Conservation (phyloP, 495 filamentous ascomycete species). For the Aspergillus nidulans region DNA sequence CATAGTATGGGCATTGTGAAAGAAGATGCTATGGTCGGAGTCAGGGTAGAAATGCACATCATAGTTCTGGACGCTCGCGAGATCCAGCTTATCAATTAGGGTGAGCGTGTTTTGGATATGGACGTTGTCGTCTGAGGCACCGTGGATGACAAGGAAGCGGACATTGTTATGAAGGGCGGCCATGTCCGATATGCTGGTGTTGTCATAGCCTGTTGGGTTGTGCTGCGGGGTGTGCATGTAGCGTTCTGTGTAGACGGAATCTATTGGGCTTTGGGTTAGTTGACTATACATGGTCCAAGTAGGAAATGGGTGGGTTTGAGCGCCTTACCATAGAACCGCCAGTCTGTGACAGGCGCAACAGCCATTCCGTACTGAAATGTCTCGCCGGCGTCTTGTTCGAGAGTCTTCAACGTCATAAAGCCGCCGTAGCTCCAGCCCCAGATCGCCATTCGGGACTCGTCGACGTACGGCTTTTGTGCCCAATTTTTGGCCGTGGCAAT, state of each 20-base stretch:
- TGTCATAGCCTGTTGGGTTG: slow-evolving; percentile 73
- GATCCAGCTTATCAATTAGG: slow-evolving; percentile 80
- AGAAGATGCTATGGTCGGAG: slow-evolving; percentile 91
- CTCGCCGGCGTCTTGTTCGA: slow-evolving; percentile 81
- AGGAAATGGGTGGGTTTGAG: background rate
- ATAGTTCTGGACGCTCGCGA: slow-evolving; percentile 85
- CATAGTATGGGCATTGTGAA: slow-evolving; percentile 87
- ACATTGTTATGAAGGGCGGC: slow-evolving; percentile 65
- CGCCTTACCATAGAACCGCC: slow-evolving; percentile 73
- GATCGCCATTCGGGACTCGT: slow-evolving; percentile 76
- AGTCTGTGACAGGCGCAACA: slow-evolving; percentile 95
- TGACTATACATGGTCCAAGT: background rate
- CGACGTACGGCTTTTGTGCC: slow-evolving; percentile 78
- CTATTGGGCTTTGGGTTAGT: slow-evolving; percentile 30
- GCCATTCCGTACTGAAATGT: slow-evolving; percentile 98
- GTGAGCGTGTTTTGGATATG: slow-evolving; percentile 90
- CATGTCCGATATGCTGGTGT: slow-evolving; percentile 67
- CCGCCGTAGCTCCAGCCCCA: slow-evolving; percentile 99
- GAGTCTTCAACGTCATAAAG: slow-evolving; percentile 93
- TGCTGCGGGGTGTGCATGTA: slow-evolving; percentile 91
- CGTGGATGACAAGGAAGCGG: slow-evolving; percentile 91
- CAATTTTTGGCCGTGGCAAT: slow-evolving; percentile 87
- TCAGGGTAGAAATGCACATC: slow-evolving; percentile 96
- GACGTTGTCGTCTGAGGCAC: slow-evolving; percentile 92
- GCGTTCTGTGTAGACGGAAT: slow-evolving; percentile 91